Evolutionary conservation across 352 stramenopile species (phyloP).

Genomic region (Albugo candida): DNA sequence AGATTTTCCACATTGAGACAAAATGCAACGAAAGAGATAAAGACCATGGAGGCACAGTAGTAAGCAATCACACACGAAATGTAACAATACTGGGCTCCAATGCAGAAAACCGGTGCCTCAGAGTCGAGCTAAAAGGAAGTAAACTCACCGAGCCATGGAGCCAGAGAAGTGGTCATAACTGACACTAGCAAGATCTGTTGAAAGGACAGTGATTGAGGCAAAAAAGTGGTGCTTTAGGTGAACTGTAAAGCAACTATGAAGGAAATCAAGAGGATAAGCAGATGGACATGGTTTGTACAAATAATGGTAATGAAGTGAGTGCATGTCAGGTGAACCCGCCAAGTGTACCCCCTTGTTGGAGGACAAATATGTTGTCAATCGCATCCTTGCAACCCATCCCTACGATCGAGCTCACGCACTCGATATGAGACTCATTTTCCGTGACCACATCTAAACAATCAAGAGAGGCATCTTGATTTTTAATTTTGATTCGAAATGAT

Average conservation of each 20-base stretch:
- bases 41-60: slow-evolving; percentile 28
- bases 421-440: slow-evolving; percentile 16
- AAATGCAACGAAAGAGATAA: slow-evolving; percentile 25
- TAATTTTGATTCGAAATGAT: slow-evolving; percentile 54
- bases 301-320: too few species aligned
- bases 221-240: slow-evolving; percentile 13
- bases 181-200: slow-evolving; percentile 13
- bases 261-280: too few species aligned
- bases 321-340: too few species aligned
- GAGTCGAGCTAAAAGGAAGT: slow-evolving; percentile 45
- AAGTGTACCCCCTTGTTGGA: too few species aligned
- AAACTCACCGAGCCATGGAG: slow-evolving; percentile 36
- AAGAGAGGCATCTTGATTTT: slow-evolving; percentile 79
- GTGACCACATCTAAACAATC: slow-evolving; percentile 57
- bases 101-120: slow-evolving; percentile 32
- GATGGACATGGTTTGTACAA: too few species aligned
- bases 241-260: slow-evolving; percentile 28
- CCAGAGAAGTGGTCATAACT: slow-evolving; percentile 30
- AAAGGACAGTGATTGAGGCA: slow-evolving; percentile 8
- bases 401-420: too few species aligned
- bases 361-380: too few species aligned
- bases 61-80: slow-evolving; percentile 26
- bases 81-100: slow-evolving; percentile 30
- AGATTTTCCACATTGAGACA: slow-evolving; percentile 34
- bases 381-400: too few species aligned